A percentile compares a stretch with the other conserved stretches of the same genome.
Conservation (phyloP, 257 asterid genomes). For the Plectranthus barbatus region DNA sequence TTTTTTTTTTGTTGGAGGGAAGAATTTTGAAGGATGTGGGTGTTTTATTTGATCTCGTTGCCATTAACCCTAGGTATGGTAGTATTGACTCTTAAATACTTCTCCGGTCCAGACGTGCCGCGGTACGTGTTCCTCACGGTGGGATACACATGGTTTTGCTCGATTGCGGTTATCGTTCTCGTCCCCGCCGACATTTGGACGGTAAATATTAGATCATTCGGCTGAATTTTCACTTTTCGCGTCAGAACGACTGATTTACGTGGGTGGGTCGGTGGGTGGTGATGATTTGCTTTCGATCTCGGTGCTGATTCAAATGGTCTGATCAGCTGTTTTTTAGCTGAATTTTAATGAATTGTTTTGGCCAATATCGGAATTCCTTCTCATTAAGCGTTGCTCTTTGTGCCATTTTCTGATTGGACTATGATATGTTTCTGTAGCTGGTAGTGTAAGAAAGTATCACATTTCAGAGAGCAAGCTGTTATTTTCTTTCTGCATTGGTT, state of each 20-base stretch:
- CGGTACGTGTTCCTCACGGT: conserved; percentile 85
- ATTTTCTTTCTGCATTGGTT: neutral
- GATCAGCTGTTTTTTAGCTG: conserved; percentile 14
- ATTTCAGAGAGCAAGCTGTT: neutral
- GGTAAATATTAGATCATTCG: conserved; percentile 34
- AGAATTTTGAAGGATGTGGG: conserved; percentile 69
- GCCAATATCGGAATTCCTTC: conserved; percentile 1
- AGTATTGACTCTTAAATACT: conserved; percentile 68
- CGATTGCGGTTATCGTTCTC: conserved; percentile 89
- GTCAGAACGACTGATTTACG: neutral
- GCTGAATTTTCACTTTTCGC: neutral
- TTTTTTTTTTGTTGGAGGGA: neutral
- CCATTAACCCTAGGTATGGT: conserved; percentile 94
- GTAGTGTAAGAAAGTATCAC: conserved; percentile 8
- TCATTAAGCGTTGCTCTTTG: neutral
- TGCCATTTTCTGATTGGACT: neutral
- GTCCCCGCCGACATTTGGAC: conserved; percentile 99
- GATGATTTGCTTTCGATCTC: neutral
- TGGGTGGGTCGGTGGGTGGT: neutral
- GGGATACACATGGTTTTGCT: conserved; percentile 97
- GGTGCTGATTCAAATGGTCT: neutral
- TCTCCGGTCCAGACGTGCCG: conserved; percentile 93
- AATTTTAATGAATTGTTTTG: conserved; percentile 9
- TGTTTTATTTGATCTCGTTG: conserved; percentile 93
- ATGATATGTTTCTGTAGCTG: neutral